phyloP scores from a whole-genome alignment of 306 rosid genomes.

The Alnus rubra region DNA sequence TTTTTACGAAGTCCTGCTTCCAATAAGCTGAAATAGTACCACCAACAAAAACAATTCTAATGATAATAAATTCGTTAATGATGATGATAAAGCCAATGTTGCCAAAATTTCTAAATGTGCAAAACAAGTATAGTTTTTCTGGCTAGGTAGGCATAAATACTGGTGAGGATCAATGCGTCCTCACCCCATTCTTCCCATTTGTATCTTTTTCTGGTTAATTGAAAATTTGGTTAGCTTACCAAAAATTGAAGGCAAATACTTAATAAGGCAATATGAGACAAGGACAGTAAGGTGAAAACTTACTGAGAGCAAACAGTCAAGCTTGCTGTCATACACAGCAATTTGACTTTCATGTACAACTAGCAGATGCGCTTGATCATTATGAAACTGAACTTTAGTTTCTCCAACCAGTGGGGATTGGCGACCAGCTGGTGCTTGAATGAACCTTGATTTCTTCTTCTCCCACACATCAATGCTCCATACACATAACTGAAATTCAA shows the following conservation, averaged over 20 bases:
- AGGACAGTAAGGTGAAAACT: slow-evolving; percentile 24
- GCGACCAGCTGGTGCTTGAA: slow-evolving; percentile 45
- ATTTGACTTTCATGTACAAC: slow-evolving; percentile 52
- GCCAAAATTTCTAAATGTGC: no score
- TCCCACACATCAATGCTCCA: slow-evolving; percentile 57
- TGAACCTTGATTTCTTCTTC: slow-evolving; percentile 46
- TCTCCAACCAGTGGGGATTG: slow-evolving; percentile 46
- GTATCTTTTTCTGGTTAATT: not conserved
- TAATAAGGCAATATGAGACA: not conserved
- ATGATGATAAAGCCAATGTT: no score
- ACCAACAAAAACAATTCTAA: no score
- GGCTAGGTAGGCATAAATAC: no score
- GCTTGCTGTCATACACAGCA: slow-evolving; percentile 44
- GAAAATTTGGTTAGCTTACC: not conserved
- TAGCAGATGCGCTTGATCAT: slow-evolving; percentile 42
- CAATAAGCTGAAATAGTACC: no score
- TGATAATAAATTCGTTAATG: no score
- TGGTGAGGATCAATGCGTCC: no score
- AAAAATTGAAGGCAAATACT: not conserved
- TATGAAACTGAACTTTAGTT: slow-evolving; percentile 50
- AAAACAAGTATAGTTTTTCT: no score
- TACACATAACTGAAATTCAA: slow-evolving; percentile 36
- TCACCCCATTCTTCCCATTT: not conserved
- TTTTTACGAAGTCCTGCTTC: no score
- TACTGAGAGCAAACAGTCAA: slow-evolving; percentile 42